These are phyloP conservation scores for Xylariomycetidae sp. DNA, from an alignment of 2,329 filamentous ascomycete genomes.

Conservation along the genomic window DNA sequence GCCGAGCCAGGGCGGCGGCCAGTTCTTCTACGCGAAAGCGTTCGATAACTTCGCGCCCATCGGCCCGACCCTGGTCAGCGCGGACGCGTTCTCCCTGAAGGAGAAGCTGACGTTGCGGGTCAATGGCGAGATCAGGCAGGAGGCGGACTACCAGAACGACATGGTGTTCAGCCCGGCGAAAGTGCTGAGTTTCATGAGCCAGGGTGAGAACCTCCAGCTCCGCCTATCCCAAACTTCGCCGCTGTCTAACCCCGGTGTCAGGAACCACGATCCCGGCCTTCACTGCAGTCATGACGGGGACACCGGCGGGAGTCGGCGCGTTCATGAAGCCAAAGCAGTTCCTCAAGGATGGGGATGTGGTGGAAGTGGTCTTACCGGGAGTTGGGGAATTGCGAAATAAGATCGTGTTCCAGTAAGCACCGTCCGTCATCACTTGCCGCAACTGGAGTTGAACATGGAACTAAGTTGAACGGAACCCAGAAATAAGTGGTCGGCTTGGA, in stretches of 20 bases:
- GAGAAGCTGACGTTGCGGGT: constrained; percentile 31
- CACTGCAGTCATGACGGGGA: constrained; percentile 45
- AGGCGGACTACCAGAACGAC: constrained; percentile 31
- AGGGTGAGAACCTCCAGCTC: constrained; percentile 18
- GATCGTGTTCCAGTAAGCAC: constrained; percentile 23
- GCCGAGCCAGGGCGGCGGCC: constrained; percentile 17
- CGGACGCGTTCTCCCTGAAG: constrained; percentile 19
- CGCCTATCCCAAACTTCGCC: neutral
- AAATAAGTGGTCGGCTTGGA: constrained; percentile 1
- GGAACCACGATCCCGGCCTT: constrained; percentile 38
- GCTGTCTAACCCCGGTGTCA: too few relatives aligned
- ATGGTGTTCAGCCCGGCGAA: constrained; percentile 38
- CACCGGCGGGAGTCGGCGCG: constrained; percentile 33
- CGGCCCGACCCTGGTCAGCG: constrained; percentile 32
- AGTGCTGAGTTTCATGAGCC: constrained; percentile 36
- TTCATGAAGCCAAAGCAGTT: constrained; percentile 26
- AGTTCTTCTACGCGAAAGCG: constrained; percentile 34
- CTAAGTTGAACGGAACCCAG: neutral
- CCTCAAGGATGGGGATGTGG: constrained; percentile 29
- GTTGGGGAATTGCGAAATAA: constrained; percentile 25
- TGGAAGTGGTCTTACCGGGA: constrained; percentile 20
- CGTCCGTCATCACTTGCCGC: neutral
- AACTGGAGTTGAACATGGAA: neutral
- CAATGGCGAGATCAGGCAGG: constrained; percentile 37
- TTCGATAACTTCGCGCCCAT: constrained; percentile 40